Evolutionary conservation across 352 stramenopile genomes (phyloP).

Genomic region (Globisporangium parvum): DNA sequence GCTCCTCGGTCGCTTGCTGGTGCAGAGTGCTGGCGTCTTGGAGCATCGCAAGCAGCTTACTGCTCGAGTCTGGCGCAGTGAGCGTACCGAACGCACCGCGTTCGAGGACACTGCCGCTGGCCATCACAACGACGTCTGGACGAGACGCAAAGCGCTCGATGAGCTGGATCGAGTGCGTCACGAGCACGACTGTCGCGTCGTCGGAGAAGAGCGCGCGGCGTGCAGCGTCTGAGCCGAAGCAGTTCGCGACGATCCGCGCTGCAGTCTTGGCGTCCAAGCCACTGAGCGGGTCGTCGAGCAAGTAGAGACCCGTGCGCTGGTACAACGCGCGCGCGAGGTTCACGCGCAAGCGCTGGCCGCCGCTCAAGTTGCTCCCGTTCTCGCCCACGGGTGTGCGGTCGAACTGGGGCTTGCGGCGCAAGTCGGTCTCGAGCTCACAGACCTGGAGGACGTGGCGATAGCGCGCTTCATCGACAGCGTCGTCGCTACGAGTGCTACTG

Average conservation of each 20-base stretch:
- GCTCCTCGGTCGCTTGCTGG: background rate
- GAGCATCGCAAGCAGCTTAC: conserved; percentile 25
- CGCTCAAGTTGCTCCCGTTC: conserved; percentile 81
- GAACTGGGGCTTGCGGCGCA: conserved; percentile 31
- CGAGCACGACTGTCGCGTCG: conserved; percentile 55
- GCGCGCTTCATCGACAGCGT: conserved; percentile 23
- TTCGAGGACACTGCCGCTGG: conserved; percentile 48
- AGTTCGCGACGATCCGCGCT: conserved; percentile 37
- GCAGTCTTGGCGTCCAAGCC: conserved; percentile 69
- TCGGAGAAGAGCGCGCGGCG: conserved; percentile 31
- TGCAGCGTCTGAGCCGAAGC: conserved; percentile 28
- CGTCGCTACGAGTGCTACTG: conserved; percentile 11
- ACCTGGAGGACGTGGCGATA: conserved; percentile 50
- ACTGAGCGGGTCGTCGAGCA: conserved; percentile 88
- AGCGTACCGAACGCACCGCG: conserved; percentile 24
- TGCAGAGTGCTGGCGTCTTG: background rate
- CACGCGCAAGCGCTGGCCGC: conserved; percentile 76
- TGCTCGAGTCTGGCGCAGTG: conserved; percentile 13
- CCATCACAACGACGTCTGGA: conserved; percentile 50
- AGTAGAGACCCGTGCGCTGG: conserved; percentile 50
- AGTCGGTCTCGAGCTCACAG: conserved; percentile 73
- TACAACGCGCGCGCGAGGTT: conserved; percentile 85
- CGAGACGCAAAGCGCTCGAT: conserved; percentile 39
- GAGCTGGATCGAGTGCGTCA: conserved; percentile 73
- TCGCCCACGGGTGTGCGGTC: conserved; percentile 56